Evolutionary conservation across 1,284 basidiomycete species (phyloP).

Genomic region (Irpex sp.): DNA sequence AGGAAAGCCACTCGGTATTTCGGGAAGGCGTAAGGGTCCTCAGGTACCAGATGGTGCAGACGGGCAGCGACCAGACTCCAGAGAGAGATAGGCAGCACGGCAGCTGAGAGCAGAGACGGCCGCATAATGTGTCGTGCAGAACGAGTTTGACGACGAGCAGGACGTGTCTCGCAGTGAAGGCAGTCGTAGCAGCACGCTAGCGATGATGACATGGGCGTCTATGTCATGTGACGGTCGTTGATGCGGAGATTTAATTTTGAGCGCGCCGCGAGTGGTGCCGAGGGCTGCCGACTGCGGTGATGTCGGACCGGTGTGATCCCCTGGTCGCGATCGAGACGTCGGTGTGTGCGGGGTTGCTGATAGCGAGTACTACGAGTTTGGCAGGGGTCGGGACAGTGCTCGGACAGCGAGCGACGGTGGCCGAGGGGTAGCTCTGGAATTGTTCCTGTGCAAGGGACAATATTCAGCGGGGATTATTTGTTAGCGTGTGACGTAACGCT

Average conservation of each 20-base stretch:
- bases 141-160: neutral
- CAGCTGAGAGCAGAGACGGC: conserved; percentile 9
- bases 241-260: neutral
- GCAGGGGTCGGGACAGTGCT: neutral
- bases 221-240: neutral
- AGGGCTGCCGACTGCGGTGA: neutral
- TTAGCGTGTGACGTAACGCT: neutral
- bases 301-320: neutral
- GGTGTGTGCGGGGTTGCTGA: neutral
- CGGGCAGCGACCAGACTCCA: conserved; percentile 35
- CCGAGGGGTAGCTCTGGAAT: neutral
- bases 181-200: neutral
- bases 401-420: neutral
- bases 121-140: neutral
- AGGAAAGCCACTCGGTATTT: conserved; percentile 83
- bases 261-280: too few relatives aligned
- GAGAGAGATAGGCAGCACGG: conserved; percentile 20
- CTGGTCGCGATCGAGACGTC: neutral
- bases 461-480: neutral
- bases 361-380: neutral
- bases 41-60: conserved; percentile 59
- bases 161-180: neutral
- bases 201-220: neutral
- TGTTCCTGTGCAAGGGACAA: neutral
- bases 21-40: conserved; percentile 81